A percentile compares a stretch with the other conserved stretches of the same genome.
These are phyloP conservation scores for Colletotrichum melonis DNA, from an alignment of 2,329 filamentous ascomycete species.

Conservation along the genomic window DNA sequence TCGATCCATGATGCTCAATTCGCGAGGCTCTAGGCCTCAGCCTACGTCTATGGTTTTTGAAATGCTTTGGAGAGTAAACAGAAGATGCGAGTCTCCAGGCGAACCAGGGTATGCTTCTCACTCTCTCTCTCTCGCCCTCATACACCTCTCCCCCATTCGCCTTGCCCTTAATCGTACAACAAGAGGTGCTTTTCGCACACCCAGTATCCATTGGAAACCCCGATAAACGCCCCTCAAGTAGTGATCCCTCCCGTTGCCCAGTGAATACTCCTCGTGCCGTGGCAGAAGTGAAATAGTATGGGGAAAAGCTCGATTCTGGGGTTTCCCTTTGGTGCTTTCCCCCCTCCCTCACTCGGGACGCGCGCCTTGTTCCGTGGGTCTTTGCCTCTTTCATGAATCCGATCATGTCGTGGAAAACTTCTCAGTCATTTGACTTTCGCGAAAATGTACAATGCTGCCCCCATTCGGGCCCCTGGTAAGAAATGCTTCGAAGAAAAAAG, in stretches of 20 bases:
- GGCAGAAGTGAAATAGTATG: constrained; percentile 27
- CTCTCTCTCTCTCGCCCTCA: background rate
- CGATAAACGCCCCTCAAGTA: constrained; percentile 24
- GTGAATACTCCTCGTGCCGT: constrained; percentile 30
- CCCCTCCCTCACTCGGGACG: constrained; percentile 14
- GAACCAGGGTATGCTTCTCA: constrained; percentile 10
- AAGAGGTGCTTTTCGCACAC: constrained; percentile 26
- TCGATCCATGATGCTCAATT: constrained; percentile 27
- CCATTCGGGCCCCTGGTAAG: constrained; percentile 20
- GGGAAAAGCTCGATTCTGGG: constrained; percentile 13
- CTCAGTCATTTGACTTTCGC: constrained; percentile 34
- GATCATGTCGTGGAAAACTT: constrained; percentile 36
- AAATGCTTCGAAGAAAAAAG: constrained; percentile 31
- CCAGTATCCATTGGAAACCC: constrained; percentile 28
- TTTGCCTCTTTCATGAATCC: constrained; percentile 35
- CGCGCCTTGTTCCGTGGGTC: constrained; percentile 31
- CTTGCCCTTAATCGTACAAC: constrained; percentile 28
- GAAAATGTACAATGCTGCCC: constrained; percentile 36
- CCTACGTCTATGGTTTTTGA: constrained; percentile 27
- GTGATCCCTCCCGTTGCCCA: constrained; percentile 24
- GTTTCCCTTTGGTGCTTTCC: constrained; percentile 11
- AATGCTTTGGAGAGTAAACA: constrained; percentile 22
- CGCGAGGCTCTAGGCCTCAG: constrained; percentile 18
- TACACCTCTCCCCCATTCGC: background rate
- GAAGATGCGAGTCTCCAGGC: constrained; percentile 13